Conservation (phyloP, 116 monocot species). For the Iris pallida region DNA sequence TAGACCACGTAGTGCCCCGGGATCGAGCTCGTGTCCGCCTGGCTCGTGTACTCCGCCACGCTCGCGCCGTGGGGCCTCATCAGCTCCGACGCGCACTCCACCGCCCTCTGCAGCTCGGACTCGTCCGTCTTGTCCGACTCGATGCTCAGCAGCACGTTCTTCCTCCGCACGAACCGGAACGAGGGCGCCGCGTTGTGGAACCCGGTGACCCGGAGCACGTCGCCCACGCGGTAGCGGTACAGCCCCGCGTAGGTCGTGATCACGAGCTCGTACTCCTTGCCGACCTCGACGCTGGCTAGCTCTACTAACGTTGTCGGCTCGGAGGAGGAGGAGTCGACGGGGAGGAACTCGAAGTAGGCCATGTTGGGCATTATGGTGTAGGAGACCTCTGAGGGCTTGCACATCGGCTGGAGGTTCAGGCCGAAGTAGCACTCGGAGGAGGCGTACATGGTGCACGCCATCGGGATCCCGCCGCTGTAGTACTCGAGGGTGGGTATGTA, state of each 20-base stretch:
- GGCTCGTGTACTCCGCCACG: slow-evolving; percentile 83
- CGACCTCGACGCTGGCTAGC: slow-evolving; percentile 46
- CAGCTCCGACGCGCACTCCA: slow-evolving; percentile 44
- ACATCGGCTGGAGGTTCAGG: slow-evolving; percentile 75
- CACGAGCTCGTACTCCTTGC: slow-evolving; percentile 81
- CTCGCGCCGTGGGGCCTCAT: slow-evolving; percentile 30
- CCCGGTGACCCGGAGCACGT: slow-evolving; percentile 59
- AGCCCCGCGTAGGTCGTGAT: slow-evolving; percentile 82
- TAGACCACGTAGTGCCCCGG: slow-evolving; percentile 91
- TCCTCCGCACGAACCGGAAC: slow-evolving; percentile 76
- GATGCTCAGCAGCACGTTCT: slow-evolving; percentile 83
- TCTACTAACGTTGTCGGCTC: slow-evolving; percentile 31
- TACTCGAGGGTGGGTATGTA: slow-evolving; percentile 74
- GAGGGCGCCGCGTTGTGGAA: slow-evolving; percentile 82
- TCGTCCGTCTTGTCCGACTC: slow-evolving; percentile 95
- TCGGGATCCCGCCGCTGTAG: slow-evolving; percentile 73
- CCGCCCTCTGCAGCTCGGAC: slow-evolving; percentile 70
- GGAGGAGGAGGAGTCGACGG: slow-evolving; percentile 15
- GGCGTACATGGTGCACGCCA: slow-evolving; percentile 91
- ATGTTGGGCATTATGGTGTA: slow-evolving; percentile 91
- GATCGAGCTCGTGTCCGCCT: slow-evolving; percentile 47
- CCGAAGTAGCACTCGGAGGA: slow-evolving; percentile 89
- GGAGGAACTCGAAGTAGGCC: slow-evolving; percentile 81
- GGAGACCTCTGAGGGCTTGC: slow-evolving; percentile 53
- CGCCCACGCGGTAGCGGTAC: slow-evolving; percentile 72